phyloP scores from a whole-genome alignment of 2,329 filamentous ascomycete genomes.

The Corynespora cassiicola region DNA sequence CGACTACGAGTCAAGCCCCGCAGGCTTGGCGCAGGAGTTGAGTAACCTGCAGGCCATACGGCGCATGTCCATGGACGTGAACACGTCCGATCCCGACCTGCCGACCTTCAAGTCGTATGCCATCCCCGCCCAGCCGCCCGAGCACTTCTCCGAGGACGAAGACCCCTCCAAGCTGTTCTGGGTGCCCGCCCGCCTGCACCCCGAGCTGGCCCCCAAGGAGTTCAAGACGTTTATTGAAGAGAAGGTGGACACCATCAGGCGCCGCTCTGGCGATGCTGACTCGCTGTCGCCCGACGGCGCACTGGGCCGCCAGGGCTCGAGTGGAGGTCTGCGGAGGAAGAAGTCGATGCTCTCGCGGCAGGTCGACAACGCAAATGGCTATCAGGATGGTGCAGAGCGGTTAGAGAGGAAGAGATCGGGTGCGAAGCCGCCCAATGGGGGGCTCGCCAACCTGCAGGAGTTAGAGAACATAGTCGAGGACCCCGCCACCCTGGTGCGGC shows the following conservation, averaged over 20 bases:
- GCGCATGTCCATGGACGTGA: slow-evolving; percentile 93
- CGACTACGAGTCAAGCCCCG: slow-evolving; percentile 88
- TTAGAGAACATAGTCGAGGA: slow-evolving; percentile 85
- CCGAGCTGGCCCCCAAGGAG: slow-evolving; percentile 91
- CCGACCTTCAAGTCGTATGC: slow-evolving; percentile 70
- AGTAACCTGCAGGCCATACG: slow-evolving; percentile 90
- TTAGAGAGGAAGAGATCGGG: slow-evolving; percentile 75
- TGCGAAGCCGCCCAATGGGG: slow-evolving; percentile 54
- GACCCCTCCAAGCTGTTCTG: slow-evolving; percentile 90
- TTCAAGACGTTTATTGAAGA: slow-evolving; percentile 98
- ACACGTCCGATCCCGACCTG: slow-evolving; percentile 73
- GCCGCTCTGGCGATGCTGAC: slow-evolving; percentile 75
- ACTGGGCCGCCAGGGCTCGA: slow-evolving; percentile 60
- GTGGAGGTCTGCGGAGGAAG: slow-evolving; percentile 76
- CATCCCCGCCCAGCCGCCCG: slow-evolving; percentile 72
- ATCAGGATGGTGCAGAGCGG: slow-evolving; percentile 83
- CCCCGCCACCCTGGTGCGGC: slow-evolving; percentile 73
- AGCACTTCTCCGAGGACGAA: slow-evolving; percentile 73
- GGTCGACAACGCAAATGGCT: slow-evolving; percentile 78
- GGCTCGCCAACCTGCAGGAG: slow-evolving; percentile 64
- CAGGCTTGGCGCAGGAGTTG: slow-evolving; percentile 87
- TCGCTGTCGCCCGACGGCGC: slow-evolving; percentile 64
- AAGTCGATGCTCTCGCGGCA: slow-evolving; percentile 96
- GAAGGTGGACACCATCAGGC: slow-evolving; percentile 85
- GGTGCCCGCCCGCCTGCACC: slow-evolving; percentile 94